Conservation (phyloP, 2,329 filamentous ascomycete species). For the Aspergillus sp. region DNA sequence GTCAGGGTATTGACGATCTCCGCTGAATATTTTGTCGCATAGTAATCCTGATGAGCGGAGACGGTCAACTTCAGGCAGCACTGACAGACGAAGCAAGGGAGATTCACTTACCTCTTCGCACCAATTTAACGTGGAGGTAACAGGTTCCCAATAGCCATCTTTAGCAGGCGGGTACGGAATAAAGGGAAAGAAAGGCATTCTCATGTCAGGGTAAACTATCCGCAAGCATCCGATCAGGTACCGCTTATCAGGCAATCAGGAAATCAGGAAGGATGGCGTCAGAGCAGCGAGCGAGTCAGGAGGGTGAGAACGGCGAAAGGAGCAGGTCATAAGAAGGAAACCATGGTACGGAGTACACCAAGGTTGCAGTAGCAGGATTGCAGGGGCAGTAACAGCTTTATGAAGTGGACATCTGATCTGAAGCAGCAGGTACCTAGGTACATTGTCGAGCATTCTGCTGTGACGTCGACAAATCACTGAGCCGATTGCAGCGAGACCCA, state of each 20-base stretch:
- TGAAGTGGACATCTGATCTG: not conserved
- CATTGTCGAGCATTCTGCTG: not conserved
- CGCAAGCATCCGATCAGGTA: slow-evolving; percentile 8
- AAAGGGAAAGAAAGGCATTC: slow-evolving; percentile 36
- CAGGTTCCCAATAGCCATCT: slow-evolving; percentile 68
- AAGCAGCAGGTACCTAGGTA: slow-evolving; percentile 9
- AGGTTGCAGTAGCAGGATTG: not conserved
- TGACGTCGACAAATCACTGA: slow-evolving; percentile 16
- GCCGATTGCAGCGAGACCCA: not conserved
- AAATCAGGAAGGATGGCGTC: not conserved
- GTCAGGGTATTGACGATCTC: slow-evolving; percentile 82
- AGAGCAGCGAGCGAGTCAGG: not conserved
- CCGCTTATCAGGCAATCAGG: not conserved
- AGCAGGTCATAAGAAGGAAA: not conserved
- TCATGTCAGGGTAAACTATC: slow-evolving; percentile 21
- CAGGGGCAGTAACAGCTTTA: slow-evolving; percentile 7
- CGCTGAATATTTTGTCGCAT: slow-evolving; percentile 74
- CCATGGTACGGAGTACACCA: not conserved
- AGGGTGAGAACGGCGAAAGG: not conserved
- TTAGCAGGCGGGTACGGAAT: slow-evolving; percentile 53
- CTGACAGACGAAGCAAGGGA: not conserved
- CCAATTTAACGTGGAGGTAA: slow-evolving; percentile 76
- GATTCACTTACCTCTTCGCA: slow-evolving; percentile 69
- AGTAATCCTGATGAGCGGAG: slow-evolving; percentile 64
- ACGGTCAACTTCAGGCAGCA: slow-evolving; percentile 10